Evolutionary conservation across 169 alveolate species (phyloP).

Genomic region (Cryptosporidium ubiquitum): DNA sequence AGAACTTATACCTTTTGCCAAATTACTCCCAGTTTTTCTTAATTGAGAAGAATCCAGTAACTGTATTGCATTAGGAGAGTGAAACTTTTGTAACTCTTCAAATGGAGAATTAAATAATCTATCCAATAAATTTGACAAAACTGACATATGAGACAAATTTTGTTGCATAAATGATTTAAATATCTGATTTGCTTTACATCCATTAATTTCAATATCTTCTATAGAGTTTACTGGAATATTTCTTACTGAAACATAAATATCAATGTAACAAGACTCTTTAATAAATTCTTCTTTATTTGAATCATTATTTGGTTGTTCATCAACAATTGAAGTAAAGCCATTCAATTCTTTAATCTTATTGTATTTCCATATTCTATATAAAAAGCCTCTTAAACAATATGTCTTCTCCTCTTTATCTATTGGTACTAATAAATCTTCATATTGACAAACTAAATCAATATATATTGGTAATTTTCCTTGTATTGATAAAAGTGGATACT

Average conservation of each 20-base stretch:
- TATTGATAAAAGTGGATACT: constrained; percentile 52
- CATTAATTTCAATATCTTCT: constrained; percentile 52
- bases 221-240: constrained; percentile 34
- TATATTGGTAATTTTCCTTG: constrained; percentile 40
- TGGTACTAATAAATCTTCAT: constrained; percentile 62
- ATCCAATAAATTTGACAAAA: constrained; percentile 29
- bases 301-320: not conserved
- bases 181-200: constrained; percentile 10
- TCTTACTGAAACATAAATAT: constrained; percentile 30
- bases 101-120: constrained; percentile 30
- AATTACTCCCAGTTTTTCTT: not conserved
- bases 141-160: constrained; percentile 25
- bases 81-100: constrained; percentile 18
- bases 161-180: not conserved
- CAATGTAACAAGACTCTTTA: not conserved
- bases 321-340: not conserved
- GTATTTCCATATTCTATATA: constrained; percentile 38
- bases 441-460: constrained; percentile 44
- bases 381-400: constrained; percentile 49
- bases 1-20: not conserved
- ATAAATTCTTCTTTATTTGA: not conserved
- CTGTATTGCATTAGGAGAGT: not conserved
- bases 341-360: not conserved
- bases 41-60: not conserved
- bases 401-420: constrained; percentile 39